Conservation (phyloP, 768 basidiomycete genomes). For the Hypsizygus marmoreus region DNA sequence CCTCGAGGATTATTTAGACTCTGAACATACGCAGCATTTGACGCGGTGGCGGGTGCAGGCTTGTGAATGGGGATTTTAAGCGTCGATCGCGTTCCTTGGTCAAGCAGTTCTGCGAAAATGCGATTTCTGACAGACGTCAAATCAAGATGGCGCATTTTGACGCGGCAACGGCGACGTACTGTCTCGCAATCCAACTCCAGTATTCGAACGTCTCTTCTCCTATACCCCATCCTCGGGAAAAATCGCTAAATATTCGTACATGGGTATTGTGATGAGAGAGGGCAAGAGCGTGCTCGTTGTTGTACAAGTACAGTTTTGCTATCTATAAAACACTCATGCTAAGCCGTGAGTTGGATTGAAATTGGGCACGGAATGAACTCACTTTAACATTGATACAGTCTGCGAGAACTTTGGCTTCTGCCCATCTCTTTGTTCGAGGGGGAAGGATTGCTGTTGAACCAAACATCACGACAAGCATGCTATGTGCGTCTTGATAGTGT, state of each 20-base stretch:
- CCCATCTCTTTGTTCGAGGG: slow-evolving; percentile 96
- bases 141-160: background rate
- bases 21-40: slow-evolving; percentile 19
- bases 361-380: slow-evolving; percentile 7
- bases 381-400: slow-evolving; percentile 94
- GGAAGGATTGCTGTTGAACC: slow-evolving; percentile 83
- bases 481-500: slow-evolving; percentile 94
- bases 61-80: slow-evolving; percentile 62
- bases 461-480: slow-evolving; percentile 83
- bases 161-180: slow-evolving; percentile 53
- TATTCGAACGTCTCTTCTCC: slow-evolving; percentile 96
- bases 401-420: slow-evolving; percentile 95
- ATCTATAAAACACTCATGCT: slow-evolving; percentile 49
- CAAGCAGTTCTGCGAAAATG: slow-evolving; percentile 86
- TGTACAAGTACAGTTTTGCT: slow-evolving; percentile 88
- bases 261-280: slow-evolving; percentile 85
- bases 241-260: slow-evolving; percentile 80
- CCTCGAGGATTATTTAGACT: slow-evolving; percentile 11
- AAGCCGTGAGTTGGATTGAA: background rate
- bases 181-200: slow-evolving; percentile 95
- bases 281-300: slow-evolving; percentile 80
- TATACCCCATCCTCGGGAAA: slow-evolving; percentile 92
- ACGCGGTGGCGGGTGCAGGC: slow-evolving; percentile 37
- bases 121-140: slow-evolving; percentile 61
- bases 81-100: slow-evolving; percentile 70